Conservation (phyloP, 108 stramenopile species). For the Nitzschia inconspicua region DNA sequence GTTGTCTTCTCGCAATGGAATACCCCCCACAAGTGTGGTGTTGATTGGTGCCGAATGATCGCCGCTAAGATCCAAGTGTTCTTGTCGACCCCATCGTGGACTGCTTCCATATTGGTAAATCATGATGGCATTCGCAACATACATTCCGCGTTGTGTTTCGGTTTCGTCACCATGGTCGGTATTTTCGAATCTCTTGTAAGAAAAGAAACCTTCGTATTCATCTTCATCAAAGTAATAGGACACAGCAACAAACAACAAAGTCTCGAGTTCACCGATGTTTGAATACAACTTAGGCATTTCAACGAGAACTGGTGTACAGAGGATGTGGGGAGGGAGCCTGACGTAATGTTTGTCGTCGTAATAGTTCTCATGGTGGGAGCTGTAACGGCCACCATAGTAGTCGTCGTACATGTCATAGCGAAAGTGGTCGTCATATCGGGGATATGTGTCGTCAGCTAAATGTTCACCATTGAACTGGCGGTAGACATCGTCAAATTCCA, state of each 20-base stretch:
- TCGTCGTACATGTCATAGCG: constrained; percentile 42
- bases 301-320: constrained; percentile 52
- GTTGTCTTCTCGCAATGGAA: constrained; percentile 35
- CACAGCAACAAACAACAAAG: constrained; percentile 60
- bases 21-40: constrained; percentile 39
- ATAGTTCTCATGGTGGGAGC: constrained; percentile 50
- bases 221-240: constrained; percentile 86
- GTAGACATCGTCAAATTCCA: constrained; percentile 15
- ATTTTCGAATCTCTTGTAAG: constrained; percentile 58
- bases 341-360: constrained; percentile 77
- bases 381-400: constrained; percentile 49
- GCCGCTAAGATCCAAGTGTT: constrained; percentile 74
- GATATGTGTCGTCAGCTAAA: background rate
- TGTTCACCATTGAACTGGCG: too few species aligned
- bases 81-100: constrained; percentile 52
- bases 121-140: constrained; percentile 71
- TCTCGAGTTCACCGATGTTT: constrained; percentile 49
- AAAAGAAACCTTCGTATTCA: constrained; percentile 68
- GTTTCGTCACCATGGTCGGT: constrained; percentile 74
- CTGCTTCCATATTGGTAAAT: constrained; percentile 50
- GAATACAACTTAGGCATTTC: constrained; percentile 65
- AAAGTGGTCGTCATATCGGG: background rate
- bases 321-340: constrained; percentile 71
- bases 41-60: constrained; percentile 76
- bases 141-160: constrained; percentile 62